Conservation (phyloP, 2,329 filamentous ascomycete species). For the Pseudogymnoascus sp. region DNA sequence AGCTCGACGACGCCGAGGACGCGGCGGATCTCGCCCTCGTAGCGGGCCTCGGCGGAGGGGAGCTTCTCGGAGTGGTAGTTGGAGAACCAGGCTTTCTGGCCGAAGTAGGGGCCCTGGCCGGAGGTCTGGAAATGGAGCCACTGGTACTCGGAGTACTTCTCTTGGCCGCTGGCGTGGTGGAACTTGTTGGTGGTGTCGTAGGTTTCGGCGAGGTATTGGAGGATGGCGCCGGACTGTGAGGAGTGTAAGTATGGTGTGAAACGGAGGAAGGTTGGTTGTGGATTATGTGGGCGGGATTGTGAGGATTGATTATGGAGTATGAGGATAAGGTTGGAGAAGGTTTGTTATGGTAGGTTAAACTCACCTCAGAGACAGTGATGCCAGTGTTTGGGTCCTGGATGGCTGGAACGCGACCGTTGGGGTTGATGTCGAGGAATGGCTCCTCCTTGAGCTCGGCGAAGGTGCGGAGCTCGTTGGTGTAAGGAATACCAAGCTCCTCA, state of each 20-base stretch:
- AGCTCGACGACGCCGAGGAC: slow-evolving; percentile 33
- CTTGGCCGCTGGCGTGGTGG: slow-evolving; percentile 25
- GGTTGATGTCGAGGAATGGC: slow-evolving; percentile 26
- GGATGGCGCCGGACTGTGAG: slow-evolving; percentile 30
- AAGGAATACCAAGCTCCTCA: slow-evolving; percentile 35
- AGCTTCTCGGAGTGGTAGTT: slow-evolving; percentile 32
- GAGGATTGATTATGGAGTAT: not conserved
- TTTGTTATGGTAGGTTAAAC: not conserved
- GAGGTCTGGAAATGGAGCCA: slow-evolving; percentile 33
- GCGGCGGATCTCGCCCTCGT: slow-evolving; percentile 32
- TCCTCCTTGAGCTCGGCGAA: slow-evolving; percentile 31
- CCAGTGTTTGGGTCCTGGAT: slow-evolving; percentile 33
- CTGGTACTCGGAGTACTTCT: slow-evolving; percentile 28
- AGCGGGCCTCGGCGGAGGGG: slow-evolving; percentile 35
- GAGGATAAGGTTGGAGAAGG: too few relatives aligned
- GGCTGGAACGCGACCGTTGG: slow-evolving; percentile 21
- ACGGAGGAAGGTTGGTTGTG: not conserved
- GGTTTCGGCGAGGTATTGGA: slow-evolving; percentile 33
- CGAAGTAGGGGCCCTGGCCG: slow-evolving; percentile 36
- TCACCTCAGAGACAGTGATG: slow-evolving; percentile 34
- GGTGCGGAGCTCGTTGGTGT: slow-evolving; percentile 27
- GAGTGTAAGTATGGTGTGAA: not conserved
- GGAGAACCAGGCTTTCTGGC: slow-evolving; percentile 27
- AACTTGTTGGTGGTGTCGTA: slow-evolving; percentile 32
- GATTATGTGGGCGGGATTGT: not conserved